phyloP scores from a whole-genome alignment of 1,284 basidiomycete genomes.

The Quambalaria eucalypti region DNA sequence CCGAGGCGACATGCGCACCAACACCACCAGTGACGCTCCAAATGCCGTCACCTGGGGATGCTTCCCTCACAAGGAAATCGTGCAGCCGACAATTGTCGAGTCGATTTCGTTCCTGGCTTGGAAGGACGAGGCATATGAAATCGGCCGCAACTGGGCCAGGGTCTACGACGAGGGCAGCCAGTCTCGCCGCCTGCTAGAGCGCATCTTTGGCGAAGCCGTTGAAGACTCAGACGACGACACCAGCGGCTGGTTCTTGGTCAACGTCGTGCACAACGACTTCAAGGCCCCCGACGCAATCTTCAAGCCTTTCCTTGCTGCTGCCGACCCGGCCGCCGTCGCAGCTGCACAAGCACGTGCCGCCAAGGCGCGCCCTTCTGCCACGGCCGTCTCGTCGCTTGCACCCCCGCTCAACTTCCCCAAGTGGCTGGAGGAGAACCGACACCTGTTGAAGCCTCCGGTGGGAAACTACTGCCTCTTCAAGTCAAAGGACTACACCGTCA shows the following conservation, averaged over 20 bases:
- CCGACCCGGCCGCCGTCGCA: not conserved
- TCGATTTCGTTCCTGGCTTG: conserved; percentile 45
- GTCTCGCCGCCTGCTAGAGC: conserved; percentile 28
- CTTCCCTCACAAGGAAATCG: conserved; percentile 81
- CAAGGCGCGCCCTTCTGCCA: not conserved
- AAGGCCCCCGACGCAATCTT: conserved; percentile 40
- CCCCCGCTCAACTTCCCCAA: conserved; percentile 45
- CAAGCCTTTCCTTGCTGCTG: conserved; percentile 30
- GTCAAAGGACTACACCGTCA: conserved; percentile 39
- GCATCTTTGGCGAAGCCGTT: conserved; percentile 23
- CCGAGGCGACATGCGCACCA: conserved; percentile 78
- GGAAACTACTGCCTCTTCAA: conserved; percentile 45
- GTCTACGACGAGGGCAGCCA: conserved; percentile 30
- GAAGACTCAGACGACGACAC: not conserved
- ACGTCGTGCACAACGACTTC: conserved; percentile 46
- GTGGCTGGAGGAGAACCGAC: conserved; percentile 44
- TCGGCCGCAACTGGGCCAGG: conserved; percentile 42
- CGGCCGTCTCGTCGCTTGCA: not conserved
- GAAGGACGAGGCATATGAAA: conserved; percentile 47
- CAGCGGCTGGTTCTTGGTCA: conserved; percentile 36
- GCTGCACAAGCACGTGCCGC: not conserved
- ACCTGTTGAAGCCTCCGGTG: conserved; percentile 44
- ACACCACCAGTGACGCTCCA: conserved; percentile 80
- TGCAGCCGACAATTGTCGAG: conserved; percentile 97
- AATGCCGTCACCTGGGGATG: conserved; percentile 99